A percentile compares a stretch with the other conserved stretches of the same genome.
Evolutionary conservation across 768 basidiomycete species (phyloP).

Genomic region (Pleurotus giganteus): DNA sequence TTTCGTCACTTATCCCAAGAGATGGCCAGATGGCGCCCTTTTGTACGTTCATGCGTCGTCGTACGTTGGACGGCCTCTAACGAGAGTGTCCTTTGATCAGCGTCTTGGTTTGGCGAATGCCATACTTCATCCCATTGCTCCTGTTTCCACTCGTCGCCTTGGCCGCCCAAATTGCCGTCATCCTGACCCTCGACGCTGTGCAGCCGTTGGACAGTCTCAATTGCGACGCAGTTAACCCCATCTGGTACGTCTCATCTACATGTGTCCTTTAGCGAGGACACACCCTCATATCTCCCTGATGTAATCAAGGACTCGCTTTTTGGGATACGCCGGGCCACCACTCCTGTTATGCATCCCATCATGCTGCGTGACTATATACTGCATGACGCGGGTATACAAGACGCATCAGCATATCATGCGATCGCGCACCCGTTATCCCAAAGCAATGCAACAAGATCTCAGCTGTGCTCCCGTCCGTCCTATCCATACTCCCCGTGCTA

Average conservation of each 20-base stretch:
- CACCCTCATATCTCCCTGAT: constrained; percentile 2
- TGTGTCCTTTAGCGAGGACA: not conserved
- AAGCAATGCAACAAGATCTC: constrained; percentile 10
- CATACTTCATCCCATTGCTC: constrained; percentile 42
- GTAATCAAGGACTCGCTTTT: constrained; percentile 52
- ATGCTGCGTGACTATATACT: constrained; percentile 44
- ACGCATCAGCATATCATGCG: constrained; percentile 37
- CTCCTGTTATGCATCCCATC: constrained; percentile 51
- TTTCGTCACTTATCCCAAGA: constrained; percentile 39
- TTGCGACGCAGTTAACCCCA: constrained; percentile 57
- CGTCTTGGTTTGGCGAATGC: constrained; percentile 45
- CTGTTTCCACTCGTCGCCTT: constrained; percentile 48
- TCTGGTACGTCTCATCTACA: constrained; percentile 43
- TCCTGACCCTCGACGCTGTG: constrained; percentile 43
- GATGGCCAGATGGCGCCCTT: constrained; percentile 32
- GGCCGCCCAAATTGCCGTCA: constrained; percentile 37
- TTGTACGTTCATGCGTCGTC: constrained; percentile 21
- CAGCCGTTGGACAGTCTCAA: constrained; percentile 49
- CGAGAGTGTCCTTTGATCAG: constrained; percentile 24
- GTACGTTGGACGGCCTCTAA: constrained; percentile 3
- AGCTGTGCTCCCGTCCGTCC: constrained; percentile 17
- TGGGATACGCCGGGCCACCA: constrained; percentile 61
- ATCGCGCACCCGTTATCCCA: constrained; percentile 26
- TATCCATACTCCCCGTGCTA: constrained; percentile 10
- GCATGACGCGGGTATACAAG: constrained; percentile 33